Evolutionary conservation across 495 filamentous ascomycete species (phyloP).

Genomic region (Pseudoneurospora amorphoporcata): DNA sequence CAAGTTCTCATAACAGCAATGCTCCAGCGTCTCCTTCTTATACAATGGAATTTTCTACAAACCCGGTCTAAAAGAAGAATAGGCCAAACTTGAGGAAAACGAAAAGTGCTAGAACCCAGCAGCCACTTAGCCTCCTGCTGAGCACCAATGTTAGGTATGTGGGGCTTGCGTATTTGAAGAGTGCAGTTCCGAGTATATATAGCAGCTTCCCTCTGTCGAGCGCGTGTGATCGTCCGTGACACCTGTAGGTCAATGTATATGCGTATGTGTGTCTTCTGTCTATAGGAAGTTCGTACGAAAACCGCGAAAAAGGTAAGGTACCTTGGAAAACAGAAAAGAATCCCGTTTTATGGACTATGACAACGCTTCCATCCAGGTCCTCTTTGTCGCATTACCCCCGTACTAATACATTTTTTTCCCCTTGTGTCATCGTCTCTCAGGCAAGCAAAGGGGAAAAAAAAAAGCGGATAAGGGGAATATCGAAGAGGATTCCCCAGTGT

Average conservation of each 20-base stretch:
- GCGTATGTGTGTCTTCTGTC: conserved; percentile 6
- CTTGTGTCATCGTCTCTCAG: background rate
- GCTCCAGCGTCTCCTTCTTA: background rate
- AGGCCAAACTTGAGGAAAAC: background rate
- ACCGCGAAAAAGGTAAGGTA: background rate
- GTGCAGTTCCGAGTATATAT: background rate
- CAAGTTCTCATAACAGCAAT: background rate
- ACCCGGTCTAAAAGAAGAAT: background rate
- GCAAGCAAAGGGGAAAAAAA: background rate
- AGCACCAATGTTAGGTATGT: background rate
- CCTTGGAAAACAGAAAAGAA: background rate
- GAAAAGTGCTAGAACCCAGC: background rate
- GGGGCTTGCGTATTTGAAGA: background rate
- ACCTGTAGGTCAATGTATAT: background rate
- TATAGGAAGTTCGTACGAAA: background rate
- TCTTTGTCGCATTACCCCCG: conserved; percentile 6
- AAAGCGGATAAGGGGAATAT: background rate
- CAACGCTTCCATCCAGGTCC: background rate
- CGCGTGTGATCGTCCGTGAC: background rate
- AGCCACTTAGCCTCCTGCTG: background rate
- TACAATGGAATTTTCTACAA: background rate
- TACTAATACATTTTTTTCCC: conserved; percentile 12
- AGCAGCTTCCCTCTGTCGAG: background rate
- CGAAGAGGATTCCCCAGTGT: background rate
- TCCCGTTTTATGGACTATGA: background rate